Base-by-base conservation (phyloP, 768 basidiomycete genomes). In the Xerocomellus intermedius region DNA sequence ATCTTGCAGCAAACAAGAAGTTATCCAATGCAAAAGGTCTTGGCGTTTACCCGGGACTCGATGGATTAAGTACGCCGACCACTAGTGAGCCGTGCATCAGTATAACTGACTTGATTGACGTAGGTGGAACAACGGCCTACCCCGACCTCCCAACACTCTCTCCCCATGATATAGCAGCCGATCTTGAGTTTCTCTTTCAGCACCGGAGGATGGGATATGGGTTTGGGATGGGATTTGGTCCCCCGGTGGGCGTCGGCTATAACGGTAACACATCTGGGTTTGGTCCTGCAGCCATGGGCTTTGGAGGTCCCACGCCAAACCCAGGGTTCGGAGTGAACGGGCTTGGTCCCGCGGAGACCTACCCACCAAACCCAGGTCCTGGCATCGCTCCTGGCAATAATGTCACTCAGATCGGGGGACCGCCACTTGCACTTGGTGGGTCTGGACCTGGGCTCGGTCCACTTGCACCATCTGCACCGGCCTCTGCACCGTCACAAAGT, bases 131-230 rank as follows among this genome's bases (percentile, higher is more conserved):
- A 71, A 66, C 58, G 14, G 53, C 66, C 22, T 72, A 73, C 39
- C 68, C 71, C 9, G 72, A 71, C 48, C 64, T 71, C 24, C 50
- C 60, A n/a, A 65, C 79, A 0, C 76, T 85, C 17, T 70, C 79
- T 9, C 63, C 78, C 0, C 65, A 66, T 28, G 84, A 86, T 36
- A 75, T 84, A 32, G 67, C 74, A 26, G 68, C 68, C 41, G 85
- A 86, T 62, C 73, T 85, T 28, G 82, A 84, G 2, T 80, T 75
- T 57, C 73, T 86, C 22, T 74, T 76, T 54, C 79, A 79, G 48
- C 74, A 81, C 42, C 64, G 69, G 52, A 60, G 63, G 28, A 59
- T 69, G 52, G 67, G 61, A 30, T 68, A 38, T 36, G 60, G 63
- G 2, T 67, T 67, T 14, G 63, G 68, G 17, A 61, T 68, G 49